Evolutionary conservation across 257 asterid genomes (phyloP).

Genomic region (Scutellaria barbata): DNA sequence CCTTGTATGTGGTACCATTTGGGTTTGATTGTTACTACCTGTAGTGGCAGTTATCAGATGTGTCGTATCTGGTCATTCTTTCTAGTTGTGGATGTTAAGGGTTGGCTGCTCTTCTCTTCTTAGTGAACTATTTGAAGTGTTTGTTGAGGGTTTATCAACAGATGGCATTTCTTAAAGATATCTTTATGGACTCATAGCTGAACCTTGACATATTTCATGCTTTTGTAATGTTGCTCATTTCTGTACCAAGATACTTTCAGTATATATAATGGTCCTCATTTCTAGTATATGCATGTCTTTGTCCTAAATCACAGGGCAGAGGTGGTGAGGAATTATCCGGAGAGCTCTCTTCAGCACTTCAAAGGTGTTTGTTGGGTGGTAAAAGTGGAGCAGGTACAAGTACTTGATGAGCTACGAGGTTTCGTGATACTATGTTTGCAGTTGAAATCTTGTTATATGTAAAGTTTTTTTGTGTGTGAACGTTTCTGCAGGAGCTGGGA

Average conservation of each 20-base stretch:
- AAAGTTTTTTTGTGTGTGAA: constrained; percentile 14
- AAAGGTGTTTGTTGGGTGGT: constrained; percentile 83
- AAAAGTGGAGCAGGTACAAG: constrained; percentile 87
- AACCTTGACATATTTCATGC: neutral
- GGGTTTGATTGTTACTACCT: too few species aligned
- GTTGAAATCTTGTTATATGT: neutral
- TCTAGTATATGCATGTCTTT: neutral
- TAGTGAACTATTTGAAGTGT: neutral
- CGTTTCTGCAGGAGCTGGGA: constrained; percentile 74
- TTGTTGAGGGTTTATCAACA: neutral
- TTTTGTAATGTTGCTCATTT: neutral
- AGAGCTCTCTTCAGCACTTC: constrained; percentile 82
- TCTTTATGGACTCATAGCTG: neutral
- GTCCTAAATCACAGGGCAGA: constrained; percentile 64
- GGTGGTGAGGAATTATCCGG: constrained; percentile 85
- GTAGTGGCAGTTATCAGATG: neutral
- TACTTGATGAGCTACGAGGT: neutral
- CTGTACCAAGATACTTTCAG: neutral
- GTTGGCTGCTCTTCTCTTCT: neutral
- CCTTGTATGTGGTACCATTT: too few species aligned
- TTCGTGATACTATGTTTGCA: constrained; percentile 8
- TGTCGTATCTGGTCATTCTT: neutral
- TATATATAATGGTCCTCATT: neutral
- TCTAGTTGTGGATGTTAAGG: neutral
- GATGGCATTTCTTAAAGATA: too few species aligned